A percentile compares a stretch with the other conserved stretches of the same genome.
Evolutionary conservation across 371 early-diverging fungal species (phyloP).

Genomic region (Rhizomucor pusillus): DNA sequence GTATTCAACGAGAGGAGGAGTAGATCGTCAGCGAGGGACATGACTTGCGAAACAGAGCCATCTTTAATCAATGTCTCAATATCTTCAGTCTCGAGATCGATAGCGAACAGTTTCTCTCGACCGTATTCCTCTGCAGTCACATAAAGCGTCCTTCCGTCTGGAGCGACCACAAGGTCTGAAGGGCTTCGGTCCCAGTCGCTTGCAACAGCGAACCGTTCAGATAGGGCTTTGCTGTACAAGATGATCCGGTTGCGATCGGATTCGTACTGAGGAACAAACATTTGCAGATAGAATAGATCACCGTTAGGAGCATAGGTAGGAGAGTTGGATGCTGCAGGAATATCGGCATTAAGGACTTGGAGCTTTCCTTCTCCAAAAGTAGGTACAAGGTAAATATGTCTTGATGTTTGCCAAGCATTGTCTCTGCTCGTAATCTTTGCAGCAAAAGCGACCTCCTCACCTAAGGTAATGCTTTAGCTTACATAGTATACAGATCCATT

Average conservation of each 20-base stretch:
- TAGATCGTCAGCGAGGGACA: conserved; percentile 34
- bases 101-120: conserved; percentile 51
- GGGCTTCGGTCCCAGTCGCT: conserved; percentile 69
- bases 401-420: conserved; percentile 79
- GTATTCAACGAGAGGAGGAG: conserved; percentile 43
- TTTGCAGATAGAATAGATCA: conserved; percentile 72
- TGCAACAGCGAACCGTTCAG: conserved; percentile 35
- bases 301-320: conserved; percentile 70
- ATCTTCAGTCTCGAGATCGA: conserved; percentile 44
- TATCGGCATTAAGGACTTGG: conserved; percentile 52
- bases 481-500: background rate
- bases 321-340: conserved; percentile 59
- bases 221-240: conserved; percentile 50
- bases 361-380: conserved; percentile 46
- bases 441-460: conserved; percentile 66
- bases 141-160: conserved; percentile 46
- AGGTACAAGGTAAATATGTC: conserved; percentile 65
- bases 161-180: conserved; percentile 51
- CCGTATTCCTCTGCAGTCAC: conserved; percentile 66
- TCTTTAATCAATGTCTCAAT: conserved; percentile 50
- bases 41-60: conserved; percentile 45
- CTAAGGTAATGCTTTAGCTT: conserved; percentile 14
- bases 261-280: conserved; percentile 71
- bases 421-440: conserved; percentile 62
- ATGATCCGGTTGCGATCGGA: conserved; percentile 75